phyloP scores from a whole-genome alignment of 306 rosid genomes.

The Luffa aegyptiaca region DNA sequence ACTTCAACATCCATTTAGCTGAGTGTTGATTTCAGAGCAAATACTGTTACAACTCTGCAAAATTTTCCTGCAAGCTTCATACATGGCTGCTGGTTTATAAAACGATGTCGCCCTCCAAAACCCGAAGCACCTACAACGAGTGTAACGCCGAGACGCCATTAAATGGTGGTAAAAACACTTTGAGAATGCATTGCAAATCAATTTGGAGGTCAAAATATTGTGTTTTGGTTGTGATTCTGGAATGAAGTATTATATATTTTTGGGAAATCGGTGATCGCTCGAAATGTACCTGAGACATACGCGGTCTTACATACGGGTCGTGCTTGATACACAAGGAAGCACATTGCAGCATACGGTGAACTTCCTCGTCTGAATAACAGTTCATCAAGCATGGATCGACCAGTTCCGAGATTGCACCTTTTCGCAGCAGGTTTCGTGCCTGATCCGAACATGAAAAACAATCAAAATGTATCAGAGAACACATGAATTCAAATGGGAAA shows the following conservation, averaged over 20 bases:
- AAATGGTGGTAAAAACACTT: not conserved
- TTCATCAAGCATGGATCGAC: conserved; percentile 59
- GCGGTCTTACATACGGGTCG: conserved; percentile 68
- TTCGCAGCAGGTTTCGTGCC: conserved; percentile 79
- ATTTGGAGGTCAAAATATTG: not conserved
- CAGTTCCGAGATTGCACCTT: conserved; percentile 37
- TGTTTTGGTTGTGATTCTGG: not conserved
- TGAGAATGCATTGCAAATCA: not conserved
- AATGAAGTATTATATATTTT: not conserved
- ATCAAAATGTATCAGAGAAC: not conserved
- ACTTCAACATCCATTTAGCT: not conserved
- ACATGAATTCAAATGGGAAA: not conserved
- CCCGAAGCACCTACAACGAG: conserved; percentile 58
- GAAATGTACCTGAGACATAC: conserved; percentile 78
- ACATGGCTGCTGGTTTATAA: conserved; percentile 20
- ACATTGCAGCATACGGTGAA: conserved; percentile 62
- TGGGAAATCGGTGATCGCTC: not conserved
- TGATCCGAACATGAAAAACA: conserved; percentile 14
- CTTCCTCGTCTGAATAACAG: conserved; percentile 45
- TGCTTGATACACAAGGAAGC: conserved; percentile 64
- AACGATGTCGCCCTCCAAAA: conserved; percentile 70
- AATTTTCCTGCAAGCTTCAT: not conserved
- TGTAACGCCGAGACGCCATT: not conserved
- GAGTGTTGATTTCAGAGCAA: not conserved
- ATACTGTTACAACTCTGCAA: not conserved